Evolutionary conservation across 768 basidiomycete species (phyloP).

Genomic region (Suillus brevipes): DNA sequence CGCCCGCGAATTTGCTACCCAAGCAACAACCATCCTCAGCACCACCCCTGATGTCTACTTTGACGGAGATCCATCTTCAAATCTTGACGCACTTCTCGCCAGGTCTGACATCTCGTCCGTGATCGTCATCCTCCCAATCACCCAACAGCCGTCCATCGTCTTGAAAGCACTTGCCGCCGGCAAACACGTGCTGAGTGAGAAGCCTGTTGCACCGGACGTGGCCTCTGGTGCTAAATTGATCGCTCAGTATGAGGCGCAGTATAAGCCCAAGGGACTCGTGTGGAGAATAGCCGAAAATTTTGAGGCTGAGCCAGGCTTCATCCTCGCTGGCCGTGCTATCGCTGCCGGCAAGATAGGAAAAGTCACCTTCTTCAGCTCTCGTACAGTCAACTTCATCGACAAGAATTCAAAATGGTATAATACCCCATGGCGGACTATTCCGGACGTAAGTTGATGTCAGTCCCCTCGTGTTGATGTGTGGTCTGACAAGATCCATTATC

Average conservation of each 20-base stretch:
- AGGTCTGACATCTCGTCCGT: slow-evolving; percentile 72
- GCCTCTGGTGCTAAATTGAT: slow-evolving; percentile 63
- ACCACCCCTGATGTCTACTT: slow-evolving; percentile 52
- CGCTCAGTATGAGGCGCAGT: slow-evolving; percentile 60
- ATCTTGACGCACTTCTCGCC: slow-evolving; percentile 64
- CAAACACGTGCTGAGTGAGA: slow-evolving; percentile 89
- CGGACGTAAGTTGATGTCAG: slow-evolving; percentile 60
- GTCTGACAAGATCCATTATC: slow-evolving; percentile 7
- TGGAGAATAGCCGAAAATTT: slow-evolving; percentile 85
- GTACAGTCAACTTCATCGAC: slow-evolving; percentile 53
- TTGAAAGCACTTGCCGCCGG: slow-evolving; percentile 65
- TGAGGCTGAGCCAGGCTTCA: slow-evolving; percentile 63
- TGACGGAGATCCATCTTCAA: slow-evolving; percentile 45
- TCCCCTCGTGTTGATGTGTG: slow-evolving; percentile 1
- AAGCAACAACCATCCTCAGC: slow-evolving; percentile 42
- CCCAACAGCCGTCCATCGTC: slow-evolving; percentile 67
- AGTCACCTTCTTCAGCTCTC: slow-evolving; percentile 64
- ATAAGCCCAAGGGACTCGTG: slow-evolving; percentile 65
- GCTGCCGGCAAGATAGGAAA: slow-evolving; percentile 67
- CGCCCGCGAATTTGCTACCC: slow-evolving; percentile 50
- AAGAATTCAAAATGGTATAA: slow-evolving; percentile 74
- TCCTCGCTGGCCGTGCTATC: slow-evolving; percentile 46
- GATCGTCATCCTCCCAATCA: slow-evolving; percentile 77
- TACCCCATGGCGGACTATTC: slow-evolving; percentile 80
- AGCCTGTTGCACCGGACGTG: slow-evolving; percentile 78